Percentiles rank a stretch among this genome's conserved stretches.
Evolutionary conservation across 495 filamentous ascomycete genomes (phyloP).

Genomic region (Penicillium atrosanguineum): DNA sequence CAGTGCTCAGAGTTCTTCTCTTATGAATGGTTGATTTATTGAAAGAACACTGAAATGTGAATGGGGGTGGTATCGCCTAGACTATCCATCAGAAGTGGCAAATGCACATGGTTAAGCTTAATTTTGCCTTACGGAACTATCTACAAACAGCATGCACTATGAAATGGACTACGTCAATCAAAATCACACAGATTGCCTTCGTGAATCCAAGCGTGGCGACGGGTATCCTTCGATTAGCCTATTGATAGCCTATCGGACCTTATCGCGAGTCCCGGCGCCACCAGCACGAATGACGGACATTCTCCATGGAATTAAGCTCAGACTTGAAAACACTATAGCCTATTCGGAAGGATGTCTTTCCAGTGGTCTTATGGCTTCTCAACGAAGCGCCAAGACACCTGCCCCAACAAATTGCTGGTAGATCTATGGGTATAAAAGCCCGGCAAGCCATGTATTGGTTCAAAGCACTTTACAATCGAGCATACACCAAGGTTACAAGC

Average conservation of each 20-base stretch:
- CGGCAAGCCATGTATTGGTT: no score
- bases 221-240: conserved; percentile 11
- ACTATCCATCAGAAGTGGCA: neutral
- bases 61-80: neutral
- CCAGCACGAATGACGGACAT: neutral
- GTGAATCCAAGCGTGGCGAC: neutral
- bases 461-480: no score
- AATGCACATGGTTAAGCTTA: neutral
- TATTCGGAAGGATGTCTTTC: neutral
- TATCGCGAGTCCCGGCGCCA: neutral
- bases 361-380: no score
- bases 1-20: neutral
- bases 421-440: no score
- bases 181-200: neutral
- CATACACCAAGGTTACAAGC: no score
- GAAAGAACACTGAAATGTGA: neutral
- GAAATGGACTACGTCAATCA: neutral
- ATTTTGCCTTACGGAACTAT: neutral
- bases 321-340: neutral
- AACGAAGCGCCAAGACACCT: no score
- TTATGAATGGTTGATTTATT: neutral
- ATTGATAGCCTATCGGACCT: conserved; percentile 18
- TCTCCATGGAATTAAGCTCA: neutral
- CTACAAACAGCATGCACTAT: neutral
- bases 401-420: no score